Percentiles rank a stretch among this genome's conserved stretches.
These are phyloP conservation scores for Potentilla sterilis DNA, from an alignment of 306 rosid genomes.

Conservation along the genomic window DNA sequence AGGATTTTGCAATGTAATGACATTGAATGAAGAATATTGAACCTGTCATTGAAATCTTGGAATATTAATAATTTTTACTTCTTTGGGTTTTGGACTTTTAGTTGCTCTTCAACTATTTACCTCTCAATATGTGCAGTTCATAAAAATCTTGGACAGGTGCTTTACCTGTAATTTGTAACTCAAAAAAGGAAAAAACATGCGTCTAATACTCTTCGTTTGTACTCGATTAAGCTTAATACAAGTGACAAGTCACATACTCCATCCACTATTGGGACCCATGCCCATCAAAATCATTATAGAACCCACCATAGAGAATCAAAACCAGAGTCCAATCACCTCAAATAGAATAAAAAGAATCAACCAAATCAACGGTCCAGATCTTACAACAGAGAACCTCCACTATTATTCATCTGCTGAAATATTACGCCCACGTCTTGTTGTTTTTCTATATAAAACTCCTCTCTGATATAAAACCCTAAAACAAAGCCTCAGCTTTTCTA, in stretches of 20 bases:
- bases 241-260: too few species aligned
- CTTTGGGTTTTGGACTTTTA: not conserved
- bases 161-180: too few species aligned
- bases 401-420: not conserved
- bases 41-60: not conserved
- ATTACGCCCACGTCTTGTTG: not conserved
- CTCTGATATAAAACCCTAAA: not conserved
- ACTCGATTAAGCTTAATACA: too few species aligned
- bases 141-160: not conserved
- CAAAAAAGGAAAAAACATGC: too few species aligned
- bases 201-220: too few species aligned
- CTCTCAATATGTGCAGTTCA: not conserved
- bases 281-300: not conserved
- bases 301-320: not conserved
- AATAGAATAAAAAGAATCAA: not conserved
- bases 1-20: not conserved
- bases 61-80: not conserved
- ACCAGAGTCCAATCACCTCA: not conserved
- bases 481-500: not conserved
- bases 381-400: not conserved
- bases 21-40: not conserved
- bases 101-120: not conserved
- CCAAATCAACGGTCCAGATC: not conserved
- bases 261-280: not conserved
- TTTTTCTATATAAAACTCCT: not conserved